Conservation (phyloP, 83 land plant species). For the Larix sibirica region DNA sequence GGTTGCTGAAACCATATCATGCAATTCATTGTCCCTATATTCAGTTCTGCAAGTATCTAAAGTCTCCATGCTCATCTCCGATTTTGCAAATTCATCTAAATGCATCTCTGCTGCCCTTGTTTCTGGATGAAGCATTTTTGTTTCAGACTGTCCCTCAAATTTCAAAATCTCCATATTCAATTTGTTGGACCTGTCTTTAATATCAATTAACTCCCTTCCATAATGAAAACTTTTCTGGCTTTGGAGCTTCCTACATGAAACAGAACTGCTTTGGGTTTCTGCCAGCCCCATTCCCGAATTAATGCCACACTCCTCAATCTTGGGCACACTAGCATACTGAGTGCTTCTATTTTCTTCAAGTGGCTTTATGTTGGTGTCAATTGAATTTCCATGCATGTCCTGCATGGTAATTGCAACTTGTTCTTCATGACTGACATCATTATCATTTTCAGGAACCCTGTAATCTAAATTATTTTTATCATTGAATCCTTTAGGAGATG, state of each 20-base stretch:
- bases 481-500: not conserved
- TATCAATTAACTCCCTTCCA: not conserved
- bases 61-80: slow-evolving; percentile 7
- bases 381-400: not conserved
- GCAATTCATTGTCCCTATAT: not conserved
- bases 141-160: not conserved
- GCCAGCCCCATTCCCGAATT: not conserved
- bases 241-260: not conserved
- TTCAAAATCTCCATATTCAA: not conserved
- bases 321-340: not conserved
- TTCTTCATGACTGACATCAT: not conserved
- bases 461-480: not conserved
- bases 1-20: slow-evolving; percentile 2
- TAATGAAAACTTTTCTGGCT: not conserved
- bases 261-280: not conserved
- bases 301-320: not conserved
- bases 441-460: not conserved
- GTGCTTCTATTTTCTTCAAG: not conserved
- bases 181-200: not conserved
- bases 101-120: not conserved
- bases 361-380: not conserved
- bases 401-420: not conserved
- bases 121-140: not conserved
- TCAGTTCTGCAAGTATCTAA: not conserved
- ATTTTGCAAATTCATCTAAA: not conserved